phyloP scores from a whole-genome alignment of 1,284 basidiomycete species.

The Porogramme epimiltina region DNA sequence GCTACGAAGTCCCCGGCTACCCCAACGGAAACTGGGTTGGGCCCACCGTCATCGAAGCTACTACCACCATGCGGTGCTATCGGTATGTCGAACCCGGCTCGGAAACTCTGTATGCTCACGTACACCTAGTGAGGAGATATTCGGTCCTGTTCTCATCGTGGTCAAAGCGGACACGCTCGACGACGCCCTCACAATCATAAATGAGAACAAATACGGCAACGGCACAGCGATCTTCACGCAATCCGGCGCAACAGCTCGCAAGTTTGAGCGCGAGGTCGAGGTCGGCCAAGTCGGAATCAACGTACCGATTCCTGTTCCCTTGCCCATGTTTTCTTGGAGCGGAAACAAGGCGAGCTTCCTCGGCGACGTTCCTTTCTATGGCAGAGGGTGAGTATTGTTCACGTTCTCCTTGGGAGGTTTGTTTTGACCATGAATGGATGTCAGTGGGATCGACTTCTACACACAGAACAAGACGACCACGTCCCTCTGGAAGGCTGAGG shows the following conservation, averaged over 20 bases:
- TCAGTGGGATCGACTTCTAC: conserved; percentile 85
- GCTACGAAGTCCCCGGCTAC: conserved; percentile 71
- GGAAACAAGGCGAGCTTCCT: conserved; percentile 90
- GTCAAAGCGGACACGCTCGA: conserved; percentile 86
- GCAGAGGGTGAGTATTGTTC: conserved; percentile 61
- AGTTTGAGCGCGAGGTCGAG: conserved; percentile 89
- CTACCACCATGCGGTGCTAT: conserved; percentile 87
- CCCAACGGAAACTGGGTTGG: conserved; percentile 95
- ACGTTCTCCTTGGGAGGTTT: neutral
- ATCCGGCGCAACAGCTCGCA: conserved; percentile 93
- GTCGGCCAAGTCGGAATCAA: conserved; percentile 96
- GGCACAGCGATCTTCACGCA: conserved; percentile 98
- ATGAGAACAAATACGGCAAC: conserved; percentile 89
- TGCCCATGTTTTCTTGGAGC: conserved; percentile 93
- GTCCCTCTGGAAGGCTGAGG: conserved; percentile 81
- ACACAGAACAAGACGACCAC: conserved; percentile 91
- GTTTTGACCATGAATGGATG: neutral
- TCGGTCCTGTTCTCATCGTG: conserved; percentile 88
- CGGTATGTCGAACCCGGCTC: conserved; percentile 47
- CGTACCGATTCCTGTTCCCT: conserved; percentile 88
- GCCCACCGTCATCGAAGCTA: conserved; percentile 87
- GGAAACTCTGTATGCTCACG: neutral
- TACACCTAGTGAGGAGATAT: conserved; percentile 82
- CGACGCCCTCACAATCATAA: conserved; percentile 90
- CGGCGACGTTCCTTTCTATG: conserved; percentile 91